Evolutionary conservation across 2,329 filamentous ascomycete genomes (phyloP), one percentile per base, ranked within the genome.

Genomic region (Claviceps fusiformis): DNA sequence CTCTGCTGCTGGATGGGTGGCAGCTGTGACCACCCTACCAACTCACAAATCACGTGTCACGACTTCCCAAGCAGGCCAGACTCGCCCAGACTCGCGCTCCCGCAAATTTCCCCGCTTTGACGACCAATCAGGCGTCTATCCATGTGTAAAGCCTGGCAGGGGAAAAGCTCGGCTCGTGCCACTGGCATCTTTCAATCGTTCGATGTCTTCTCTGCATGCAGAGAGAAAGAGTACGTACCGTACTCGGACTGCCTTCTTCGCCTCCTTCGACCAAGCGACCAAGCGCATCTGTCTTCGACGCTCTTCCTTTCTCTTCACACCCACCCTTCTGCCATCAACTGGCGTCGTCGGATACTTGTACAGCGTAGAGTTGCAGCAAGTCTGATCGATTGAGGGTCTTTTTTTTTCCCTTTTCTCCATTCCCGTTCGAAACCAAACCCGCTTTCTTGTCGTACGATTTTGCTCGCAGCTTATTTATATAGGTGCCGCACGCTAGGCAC

Each of bases 91-190:
- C n/a, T n/a, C n/a, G n/a, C n/a, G n/a, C n/a, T n/a, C n/a, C 50
- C 24, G 44, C 33, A 47, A 35, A 19, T 35, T 46, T 52, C 64
- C 67, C 67, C 67, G 63, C 67, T 64, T 52, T 29, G 35, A 13
- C 6, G 54, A 37, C 68, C 68, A 70, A 70, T 70, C 63, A 67
- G 41, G 56, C 19, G 33, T 50, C 53, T 33, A 37, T 39, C 10
- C 39, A 53, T 54, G 55, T 3, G 39, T 59, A 13, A 39, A 13
- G 37, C 10, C 19, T 10, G 24, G 19, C 13, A 46, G 8, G 44
- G 19, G 24, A 19, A 45, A 45, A n/a, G 43, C 43, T 50, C 47
- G 56, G 50, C 54, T 58, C 55, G 58, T 57, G 59, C 59, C 56
- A 58, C 49, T 58, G 52, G 46, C 54, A 54, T 58, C 56, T 51